Evolutionary conservation across 345 rosid species (phyloP), one percentile per base, ranked within the genome.

Genomic region (Linum lewisii): DNA sequence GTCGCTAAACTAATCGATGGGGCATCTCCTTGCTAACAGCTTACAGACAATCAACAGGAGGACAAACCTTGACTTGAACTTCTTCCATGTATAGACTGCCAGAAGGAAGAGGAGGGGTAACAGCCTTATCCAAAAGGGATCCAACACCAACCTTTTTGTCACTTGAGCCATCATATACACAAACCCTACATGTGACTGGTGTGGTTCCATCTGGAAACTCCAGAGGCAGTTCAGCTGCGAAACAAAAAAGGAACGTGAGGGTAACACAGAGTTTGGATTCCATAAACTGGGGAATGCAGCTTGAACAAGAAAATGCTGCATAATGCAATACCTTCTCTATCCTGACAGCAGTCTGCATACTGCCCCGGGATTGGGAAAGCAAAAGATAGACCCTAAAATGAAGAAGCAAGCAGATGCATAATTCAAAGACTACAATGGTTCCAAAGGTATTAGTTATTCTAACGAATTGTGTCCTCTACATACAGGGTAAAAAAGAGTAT

Each of bases 131-230:
- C 91, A 85, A 81, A 59, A 78, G 70, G 13, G 86, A 77, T 58
- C 99, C 97, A 13, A 89, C 84, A 45, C 94, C 99, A 59, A 87
- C 99, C 58, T 85, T 93, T 69, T 93, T 89, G 69, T 87, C 95
- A 2, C 80, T 64, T 10, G 92, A 87, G 61, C 82, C 79, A 62
- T 89, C 85, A 68, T 87, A 93, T 68, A 93, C 76, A 54, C 91
- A 93, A 54, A 89, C 92, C 44, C 99, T 95, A 49, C 97, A 86
- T 54, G 99, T 85, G 47, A 93, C 99, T 58, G 99, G 99, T 21
- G 97, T 89, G 18, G 97, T 93, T 36, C 99, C 99, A 79, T 89
- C 95, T 6, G 99, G 95, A 76, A 93, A 89, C 83, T 93, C 99
- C 69, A 89, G 73, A 5, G 99, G 99, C 52, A 89, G 68, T 74